Base-by-base conservation (phyloP, 2,329 filamentous ascomycete genomes). In the Xylariaceae sp. region DNA sequence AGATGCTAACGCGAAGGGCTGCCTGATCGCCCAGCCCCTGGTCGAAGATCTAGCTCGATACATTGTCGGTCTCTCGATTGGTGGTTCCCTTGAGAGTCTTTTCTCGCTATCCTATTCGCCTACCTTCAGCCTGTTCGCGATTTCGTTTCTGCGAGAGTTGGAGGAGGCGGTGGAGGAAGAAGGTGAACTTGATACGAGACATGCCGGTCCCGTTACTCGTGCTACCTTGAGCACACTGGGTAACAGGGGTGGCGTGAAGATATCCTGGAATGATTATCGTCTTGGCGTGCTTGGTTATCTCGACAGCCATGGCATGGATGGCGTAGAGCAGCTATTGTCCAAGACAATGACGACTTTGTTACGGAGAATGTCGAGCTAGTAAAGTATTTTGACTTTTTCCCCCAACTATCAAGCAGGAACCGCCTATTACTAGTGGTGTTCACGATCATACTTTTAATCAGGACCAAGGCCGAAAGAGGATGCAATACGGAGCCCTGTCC, bases 271-370 rank as follows among this genome's bases (percentile, higher is more conserved):
- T 63, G 84, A 89, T 43, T 96, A 92, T 69, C 80, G 88, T 53
- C 75, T 91, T 5, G 81, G 83, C n/a, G 86, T 93, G 57, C 72
- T 96, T 51, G 78, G 79, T 43, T 84, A 85, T 72, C 71, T 95
- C 57, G 86, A 87, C 53, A 75, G 73, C 5, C 80, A 80, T 47
- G 88, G 87, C 0, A 78, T 88, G 39, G 73, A 70, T 9, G 91
- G 91, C 0, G 78, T 93, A 24, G 81, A 82, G 13, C 80, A 86
- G 58, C 72, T 95, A 64, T 87, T 95, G 80, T 88, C 88, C 70
- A 90, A 85, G 63, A 92, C 89, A 1, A 91, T 94, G 83, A 91
- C 87, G 68, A 84, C 87, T 44, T 72, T 93, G 62, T 85, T 84
- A 72, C 81, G 76, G 55, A 71, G 73, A 27, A 73, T 62, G 18